Evolutionary conservation across 306 rosid genomes (phyloP), one percentile per base, ranked within the genome.

Genomic region (Cyclanthera cordifolia): DNA sequence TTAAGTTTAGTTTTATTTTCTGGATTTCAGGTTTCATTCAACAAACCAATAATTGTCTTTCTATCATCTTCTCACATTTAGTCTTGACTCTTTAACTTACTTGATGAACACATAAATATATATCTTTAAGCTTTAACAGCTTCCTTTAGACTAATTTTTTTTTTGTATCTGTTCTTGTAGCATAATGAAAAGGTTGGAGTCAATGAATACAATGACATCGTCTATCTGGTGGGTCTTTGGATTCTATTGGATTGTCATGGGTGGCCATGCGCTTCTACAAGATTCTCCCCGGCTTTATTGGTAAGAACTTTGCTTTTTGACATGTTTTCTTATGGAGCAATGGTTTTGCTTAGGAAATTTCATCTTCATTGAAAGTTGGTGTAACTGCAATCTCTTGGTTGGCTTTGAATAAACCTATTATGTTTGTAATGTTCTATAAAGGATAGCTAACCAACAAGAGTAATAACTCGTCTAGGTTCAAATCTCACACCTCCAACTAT

Each of bases 151-250:
- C 55, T 53, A 45, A 70, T 53, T 72, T 41, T 63, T 53, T 54
- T 19, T n/a, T n/a, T n/a, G n/a, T 61, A 43, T 43, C 67, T 30
- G 8, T 76, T 39, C 53, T 80, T 77, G 59, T 81, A 90, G 96
- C 78, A 50, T 80, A 59, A 45, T 76, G 79, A 90, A 83, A 79
- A 90, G 79, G 79, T 49, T 85, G 75, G 91, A 90, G 71, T 83
- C 94, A 2, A 63, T 82, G 65, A 87, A 83, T 79, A 80, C 91
- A 7, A 56, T 83, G 53, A 69, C 85, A 47, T 90, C 96, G 3
- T 87, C 89, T 14, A 65, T 90, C 64, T 90, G 96, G 96, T 90
- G 96, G 96, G 82, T 82, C 53, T 73, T 85, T 61, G 96, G 96
- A 72, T 90, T 90, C 79, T 90, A 87, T 71, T 90, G 96, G 87